Base-by-base conservation (phyloP, 2,329 filamentous ascomycete species). In the Diaporthe velutina region DNA sequence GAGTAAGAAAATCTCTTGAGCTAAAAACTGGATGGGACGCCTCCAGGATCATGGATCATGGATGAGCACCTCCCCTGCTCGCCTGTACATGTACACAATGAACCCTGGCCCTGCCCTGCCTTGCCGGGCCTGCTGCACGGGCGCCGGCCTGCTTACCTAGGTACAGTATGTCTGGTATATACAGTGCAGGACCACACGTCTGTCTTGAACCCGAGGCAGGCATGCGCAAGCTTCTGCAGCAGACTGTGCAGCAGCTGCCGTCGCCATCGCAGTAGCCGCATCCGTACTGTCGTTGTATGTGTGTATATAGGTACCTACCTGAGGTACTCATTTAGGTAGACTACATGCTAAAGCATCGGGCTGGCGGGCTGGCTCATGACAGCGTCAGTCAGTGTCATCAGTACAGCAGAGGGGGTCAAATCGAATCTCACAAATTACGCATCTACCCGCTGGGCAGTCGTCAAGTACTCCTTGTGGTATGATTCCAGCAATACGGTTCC, bases 1-100 rank as follows among this genome's bases (percentile, higher is more conserved):
- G 57, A 64, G 70, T 72, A 64, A 72, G 70, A 61, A 72, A 72
- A 72, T 72, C 70, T 61, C 70, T 72, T 54, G 70, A 64, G 57
- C 70, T 72, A 72, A 61, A 72, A 72, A 61, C 54, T 54, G 64
- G 64, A 67, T 72, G 70, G 70, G 45, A 64, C 70, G 45, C 45
- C 64, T 67, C 64, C 30, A 67, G 64, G 64, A 67, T 67, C 64
- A 67, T 67, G 64, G 64, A 67, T 67, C 30, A 45, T 40, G 45
- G 22, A 50, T 48, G 28, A 42, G 60, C 28, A 66, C 30, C 42
- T 38, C 17, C 45, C 64, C 45, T 67, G 45, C 64, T 4, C 45
- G 4, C 57, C 40, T 30, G n/a, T 61, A 52, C 17, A 38, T 61
- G 70, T 50, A 61, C 70, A 50, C 9, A 9, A 48, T 45, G n/a